Conservation (phyloP, 441 rosid species). For the Bocquillonia castaneifolia region DNA sequence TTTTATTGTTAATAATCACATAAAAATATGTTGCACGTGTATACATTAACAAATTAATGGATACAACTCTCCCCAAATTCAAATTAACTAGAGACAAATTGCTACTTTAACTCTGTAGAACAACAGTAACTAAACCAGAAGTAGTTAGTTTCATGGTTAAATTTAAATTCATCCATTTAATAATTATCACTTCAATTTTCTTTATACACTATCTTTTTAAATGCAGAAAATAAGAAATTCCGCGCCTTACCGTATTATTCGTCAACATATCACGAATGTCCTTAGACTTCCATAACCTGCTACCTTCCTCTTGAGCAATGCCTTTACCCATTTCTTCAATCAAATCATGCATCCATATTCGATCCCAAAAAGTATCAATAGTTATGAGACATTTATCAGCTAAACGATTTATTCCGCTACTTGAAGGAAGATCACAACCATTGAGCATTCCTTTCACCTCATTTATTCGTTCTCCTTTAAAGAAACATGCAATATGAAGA, state of each 20-base stretch:
- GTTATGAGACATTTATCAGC: constrained; percentile 6
- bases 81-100: no score
- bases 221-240: not conserved
- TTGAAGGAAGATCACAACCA: not conserved
- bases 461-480: constrained; percentile 2
- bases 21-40: no score
- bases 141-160: no score
- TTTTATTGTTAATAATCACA: not conserved
- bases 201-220: no score
- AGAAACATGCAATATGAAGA: constrained; percentile 27
- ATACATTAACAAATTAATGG: no score
- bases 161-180: no score
- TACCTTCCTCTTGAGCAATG: constrained; percentile 35
- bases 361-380: not conserved
- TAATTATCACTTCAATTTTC: no score
- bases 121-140: no score
- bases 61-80: no score
- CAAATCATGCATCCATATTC: constrained; percentile 19
- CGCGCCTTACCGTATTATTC: constrained; percentile 19
- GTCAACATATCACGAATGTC: constrained; percentile 11
- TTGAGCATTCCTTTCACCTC: constrained; percentile 2
- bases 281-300: constrained; percentile 33
- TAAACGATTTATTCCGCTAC: constrained; percentile 10
- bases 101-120: no score
- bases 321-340: constrained; percentile 43